Base-by-base conservation (phyloP, 2,329 filamentous ascomycete species). In the Aspergillus ruber region DNA sequence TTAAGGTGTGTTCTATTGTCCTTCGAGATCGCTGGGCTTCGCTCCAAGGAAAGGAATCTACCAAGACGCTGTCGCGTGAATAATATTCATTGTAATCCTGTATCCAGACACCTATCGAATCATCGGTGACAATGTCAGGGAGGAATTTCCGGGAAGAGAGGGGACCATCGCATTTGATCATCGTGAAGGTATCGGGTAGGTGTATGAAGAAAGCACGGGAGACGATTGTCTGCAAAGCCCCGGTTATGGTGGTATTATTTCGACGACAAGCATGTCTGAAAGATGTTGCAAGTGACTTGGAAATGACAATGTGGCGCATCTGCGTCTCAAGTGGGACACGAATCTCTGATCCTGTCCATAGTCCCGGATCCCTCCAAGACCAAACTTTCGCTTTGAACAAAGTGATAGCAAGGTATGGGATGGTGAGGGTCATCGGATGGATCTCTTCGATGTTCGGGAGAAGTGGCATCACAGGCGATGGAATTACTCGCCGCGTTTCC, bases 191-290 rank as follows among this genome's bases (percentile, higher is more conserved):
- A 4, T 52, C 43, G 0, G 62, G 58, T 3, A 68, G 49, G 17
- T 69, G 53, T 1, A 54, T 25, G 46, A 74, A 68, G 2, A 74
- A 42, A 0, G 67, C 59, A 10, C 64, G 62, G 1, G 71, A 70
- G 23, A 74, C 36, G 18, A 71, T 46, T 0, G 63, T 64, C 49
- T 74, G 63, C 18, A 75, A 47, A 1, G 65, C 59, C 7, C 65
- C 68, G 3, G 72, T 74, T 33, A 75, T 60, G 4, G 68, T 74
- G 0, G 71, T 69, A 12, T 46, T 49, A 45, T 76, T 59, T 9
- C 58, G 35, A 6, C 69, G 67, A 48, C 71, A 72, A 18, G 55
- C 17, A 1, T 60, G 42, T 13, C 60, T 60, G 21, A 75, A 54
- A 0, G 53, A 50, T 2, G 48, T 53, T 1, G 71, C 65, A 1